phyloP scores from a whole-genome alignment of 2,329 filamentous ascomycete species.

The Paraphaeosphaeria minitans region DNA sequence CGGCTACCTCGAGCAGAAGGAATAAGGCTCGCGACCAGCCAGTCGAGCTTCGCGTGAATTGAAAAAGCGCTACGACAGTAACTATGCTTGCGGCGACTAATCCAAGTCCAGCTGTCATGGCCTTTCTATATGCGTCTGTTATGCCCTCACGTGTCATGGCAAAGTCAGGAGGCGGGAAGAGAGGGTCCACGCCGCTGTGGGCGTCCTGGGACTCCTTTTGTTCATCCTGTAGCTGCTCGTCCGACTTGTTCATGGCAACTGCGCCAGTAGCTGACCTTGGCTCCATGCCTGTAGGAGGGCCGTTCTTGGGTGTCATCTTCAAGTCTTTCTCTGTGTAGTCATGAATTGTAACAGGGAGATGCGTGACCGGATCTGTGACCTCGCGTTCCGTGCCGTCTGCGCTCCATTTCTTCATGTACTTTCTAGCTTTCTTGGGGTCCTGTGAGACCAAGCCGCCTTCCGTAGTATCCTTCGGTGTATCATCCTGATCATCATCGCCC shows the following conservation, averaged over 20 bases:
- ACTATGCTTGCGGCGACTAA: conserved; percentile 36
- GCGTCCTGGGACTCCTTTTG: conserved; percentile 48
- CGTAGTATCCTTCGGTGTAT: conserved; percentile 51
- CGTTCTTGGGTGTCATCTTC: conserved; percentile 54
- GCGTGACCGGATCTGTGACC: conserved; percentile 75
- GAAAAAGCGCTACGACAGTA: conserved; percentile 40
- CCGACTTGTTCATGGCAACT: conserved; percentile 52
- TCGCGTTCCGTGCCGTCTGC: conserved; percentile 58
- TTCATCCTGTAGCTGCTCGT: conserved; percentile 52
- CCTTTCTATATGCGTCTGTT: conserved; percentile 50
- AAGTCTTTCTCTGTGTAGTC: conserved; percentile 71
- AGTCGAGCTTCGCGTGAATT: conserved; percentile 35
- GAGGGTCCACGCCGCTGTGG: conserved; percentile 53
- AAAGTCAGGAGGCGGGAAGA: conserved; percentile 62
- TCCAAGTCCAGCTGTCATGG: conserved; percentile 44
- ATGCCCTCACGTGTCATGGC: conserved; percentile 53
- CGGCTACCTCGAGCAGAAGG: conserved; percentile 32
- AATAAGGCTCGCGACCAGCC: conserved; percentile 40
- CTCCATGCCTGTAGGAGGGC: conserved; percentile 48
- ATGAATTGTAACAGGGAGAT: conserved; percentile 70
- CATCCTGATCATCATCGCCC: conserved; percentile 21
- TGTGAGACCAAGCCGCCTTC: conserved; percentile 43
- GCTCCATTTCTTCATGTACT: conserved; percentile 55
- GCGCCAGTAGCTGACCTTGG: conserved; percentile 52
- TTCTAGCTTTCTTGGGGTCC: conserved; percentile 55